Base-by-base conservation (phyloP, 257 asterid species). In the Solanum sitiens region DNA sequence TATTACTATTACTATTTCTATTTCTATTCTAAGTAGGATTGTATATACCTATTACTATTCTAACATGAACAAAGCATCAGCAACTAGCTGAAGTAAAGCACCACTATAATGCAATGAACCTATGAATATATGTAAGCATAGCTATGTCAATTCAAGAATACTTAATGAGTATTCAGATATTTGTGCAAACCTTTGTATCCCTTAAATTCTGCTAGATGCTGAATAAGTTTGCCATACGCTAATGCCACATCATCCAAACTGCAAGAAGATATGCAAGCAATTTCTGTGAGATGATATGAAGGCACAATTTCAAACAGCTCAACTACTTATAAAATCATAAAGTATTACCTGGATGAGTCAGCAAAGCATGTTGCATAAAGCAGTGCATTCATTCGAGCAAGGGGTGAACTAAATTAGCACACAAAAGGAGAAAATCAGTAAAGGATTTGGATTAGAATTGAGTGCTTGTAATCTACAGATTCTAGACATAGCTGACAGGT, bases 191-290 rank as follows among this genome's bases (percentile, higher is more conserved):
- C 98, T 97, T 83, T 91, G 92, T 96, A 94, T 88, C 99, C 99
- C 90, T 96, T 95, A 88, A 92, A 92, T 84, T 92, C 91, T 40
- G 98, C 98, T 92, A 95, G 86, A 91, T 97, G 95, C 88, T 97
- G 98, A 91, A 97, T 94, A 87, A 97, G 98, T 92, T 97, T 96
- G 87, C 98, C 92, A 93, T 96, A 95, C 47, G 99, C 98, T 88
- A 97, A 91, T 32, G 96, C 95, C 88, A 91, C 91, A 93, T 97
- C 98, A 82, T 94, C 94, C 72, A 89, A 91, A 91, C 99, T 96
- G 95, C 89, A 90, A 83, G 63, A 79, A 50, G 68, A 90, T 75
- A 73, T 63, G 30, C 47, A 89, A 73, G 56, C 11, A 72, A 15
- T 25, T 50, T 71, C 72, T 73, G 84, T 73, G 40, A 85, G 45